Conservation (phyloP, 2,329 filamentous ascomycete genomes). For the Cadophora gregata region DNA sequence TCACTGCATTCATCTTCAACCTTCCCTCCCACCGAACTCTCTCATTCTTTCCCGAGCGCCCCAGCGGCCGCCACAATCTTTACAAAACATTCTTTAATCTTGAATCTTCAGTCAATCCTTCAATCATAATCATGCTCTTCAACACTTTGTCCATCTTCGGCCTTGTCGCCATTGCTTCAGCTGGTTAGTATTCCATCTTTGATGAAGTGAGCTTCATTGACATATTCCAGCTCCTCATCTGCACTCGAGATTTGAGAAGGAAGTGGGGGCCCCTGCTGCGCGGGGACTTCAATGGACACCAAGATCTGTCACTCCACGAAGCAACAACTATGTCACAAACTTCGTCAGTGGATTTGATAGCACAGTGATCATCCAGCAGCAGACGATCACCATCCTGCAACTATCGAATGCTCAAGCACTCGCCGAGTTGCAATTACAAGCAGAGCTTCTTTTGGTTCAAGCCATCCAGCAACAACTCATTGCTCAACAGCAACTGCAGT, state of each 20-base stretch:
- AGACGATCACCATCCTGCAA: constrained; percentile 27
- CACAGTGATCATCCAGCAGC: constrained; percentile 27
- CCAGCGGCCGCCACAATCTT: constrained; percentile 41
- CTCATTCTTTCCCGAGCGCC: constrained; percentile 42
- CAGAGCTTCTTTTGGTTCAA: constrained; percentile 27
- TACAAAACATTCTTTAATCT: constrained; percentile 35
- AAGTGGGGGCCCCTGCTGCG: constrained; percentile 30
- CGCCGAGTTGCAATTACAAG: constrained; percentile 23
- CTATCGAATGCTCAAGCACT: constrained; percentile 20
- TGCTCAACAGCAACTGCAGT: constrained; percentile 33
- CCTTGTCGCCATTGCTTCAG: constrained; percentile 34
- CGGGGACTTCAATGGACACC: constrained; percentile 36
- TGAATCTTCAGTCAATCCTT: constrained; percentile 22
- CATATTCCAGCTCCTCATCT: constrained; percentile 33
- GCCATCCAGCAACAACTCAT: constrained; percentile 34
- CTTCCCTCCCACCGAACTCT: constrained; percentile 29
- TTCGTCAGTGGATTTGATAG: constrained; percentile 20
- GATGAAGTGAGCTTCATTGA: constrained; percentile 22
- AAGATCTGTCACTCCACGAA: constrained; percentile 18
- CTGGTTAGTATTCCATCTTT: constrained; percentile 34
- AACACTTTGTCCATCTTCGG: constrained; percentile 35
- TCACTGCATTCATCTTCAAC: constrained; percentile 33
- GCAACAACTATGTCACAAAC: constrained; percentile 24
- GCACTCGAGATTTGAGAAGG: constrained; percentile 34
- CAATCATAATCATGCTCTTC: constrained; percentile 39